Evolutionary conservation across 176 grass and related monocot genomes (phyloP), one percentile per base, ranked within the genome.

Genomic region (Musa troglodytarum): DNA sequence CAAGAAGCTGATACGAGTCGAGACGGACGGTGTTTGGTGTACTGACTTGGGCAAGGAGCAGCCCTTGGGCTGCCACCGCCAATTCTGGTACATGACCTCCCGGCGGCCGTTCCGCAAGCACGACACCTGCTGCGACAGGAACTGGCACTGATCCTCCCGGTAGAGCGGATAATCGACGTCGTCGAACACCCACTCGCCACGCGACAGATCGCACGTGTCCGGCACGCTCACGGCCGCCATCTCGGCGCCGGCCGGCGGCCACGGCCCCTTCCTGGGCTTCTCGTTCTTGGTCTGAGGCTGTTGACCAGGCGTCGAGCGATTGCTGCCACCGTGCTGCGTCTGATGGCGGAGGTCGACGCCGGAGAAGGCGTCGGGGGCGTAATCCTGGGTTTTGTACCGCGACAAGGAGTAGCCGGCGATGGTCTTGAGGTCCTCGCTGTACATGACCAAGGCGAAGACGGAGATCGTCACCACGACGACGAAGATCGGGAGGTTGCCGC

Each of bases 31-130:
- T 2, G 16, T 68, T 68, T 16, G 65, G 1, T 0, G 11, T 8
- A 34, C 65, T 16, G 26, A 68, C 65, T 68, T 68, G 2, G 65
- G 65, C 65, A 96, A 87, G 79, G 92, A 81, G 62, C 93, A 96
- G 76, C 83, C 87, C 43, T 86, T 71, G 16, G 89, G 93, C 73
- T 96, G 89, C 93, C 93, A 96, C 79, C 93, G 87, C 93, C 93
- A 96, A 11, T 90, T 81, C 85, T 96, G 85, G 83, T 96, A 92
- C 87, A 34, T 92, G 73, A 53, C 75, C 58, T 96, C 87, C 57
- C 86, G 88, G 64, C 89, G 77, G 1, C 93, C 93, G 79, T 92
- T 92, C 26, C 88, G 88, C 78, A 85, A 81, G 50, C 89, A 96
- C 1, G 93, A 85, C 67, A 96, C 81, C 83, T 96, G 89, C 17